Evolutionary conservation across 2,329 filamentous ascomycete species (phyloP), one percentile per base, ranked within the genome.

Genomic region (Fusarium sp.): DNA sequence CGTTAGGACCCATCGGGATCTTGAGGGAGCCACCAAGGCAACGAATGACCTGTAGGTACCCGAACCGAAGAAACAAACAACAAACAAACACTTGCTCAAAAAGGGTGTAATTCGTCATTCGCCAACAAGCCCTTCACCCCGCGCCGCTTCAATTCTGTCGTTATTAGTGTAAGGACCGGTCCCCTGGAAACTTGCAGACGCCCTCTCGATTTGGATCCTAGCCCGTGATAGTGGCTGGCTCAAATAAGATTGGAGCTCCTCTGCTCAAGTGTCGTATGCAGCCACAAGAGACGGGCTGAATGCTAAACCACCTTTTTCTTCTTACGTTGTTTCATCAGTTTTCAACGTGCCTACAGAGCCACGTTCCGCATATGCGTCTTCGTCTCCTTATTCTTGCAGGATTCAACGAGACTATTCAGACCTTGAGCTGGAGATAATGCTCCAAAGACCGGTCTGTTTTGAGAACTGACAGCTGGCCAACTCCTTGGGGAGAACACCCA

Each of bases 201-300:
- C 63, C 66, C 50, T 58, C 67, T 65, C 60, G 56, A 68, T 70
- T 66, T 39, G 67, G 64, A 48, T 53, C 48, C 44, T 55, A 40
- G 59, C 44, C 67, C 62, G 67, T 61, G 56, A 68, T 65, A 38
- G 67, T 69, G 67, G 67, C 67, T 70, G 64, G 65, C 67, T 62
- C 52, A 68, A 65, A 61, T 56, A 65, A 67, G 67, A 67, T 70
- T 70, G 44, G 53, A 40, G 12, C 54, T 41, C 55, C 28, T 63
- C 52, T 56, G 58, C 53, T 52, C 47, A 52, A 54, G 40, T 51
- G 44, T 46, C 38, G 53, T 32, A 25, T 39, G 43, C 52, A 64
- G 58, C 55, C 56, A 60, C 47, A 34, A 32, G 43, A 58, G 61
- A 48, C 51, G 22, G 61, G n/a, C 48, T 25, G 47, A 40, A 47